Evolutionary conservation across 768 basidiomycete species (phyloP).

Genomic region (Dendrothele bispora): DNA sequence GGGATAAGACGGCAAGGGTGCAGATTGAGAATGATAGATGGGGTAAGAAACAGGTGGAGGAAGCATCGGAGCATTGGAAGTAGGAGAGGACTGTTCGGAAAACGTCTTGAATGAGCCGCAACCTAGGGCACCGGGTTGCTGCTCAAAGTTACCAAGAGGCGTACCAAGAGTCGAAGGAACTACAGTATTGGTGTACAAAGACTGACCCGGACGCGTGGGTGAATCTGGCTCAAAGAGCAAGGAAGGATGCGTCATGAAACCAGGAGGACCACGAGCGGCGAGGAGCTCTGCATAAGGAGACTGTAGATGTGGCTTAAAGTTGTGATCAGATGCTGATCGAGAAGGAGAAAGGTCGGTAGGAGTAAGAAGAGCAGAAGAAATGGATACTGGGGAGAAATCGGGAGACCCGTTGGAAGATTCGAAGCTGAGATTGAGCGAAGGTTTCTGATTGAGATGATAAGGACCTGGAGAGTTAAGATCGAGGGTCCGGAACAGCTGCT

Average conservation of each 20-base stretch:
- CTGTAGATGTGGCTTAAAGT: conserved; percentile 35
- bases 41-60: conserved; percentile 11
- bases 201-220: conserved; percentile 17
- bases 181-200: too few species aligned
- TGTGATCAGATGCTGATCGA: conserved; percentile 53
- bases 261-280: conserved; percentile 1
- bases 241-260: conserved; percentile 45
- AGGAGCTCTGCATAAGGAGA: conserved; percentile 48
- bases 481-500: conserved; percentile 76
- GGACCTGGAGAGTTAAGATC: conserved; percentile 78
- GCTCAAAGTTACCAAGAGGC: too few species aligned
- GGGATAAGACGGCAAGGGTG: neutral
- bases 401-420: conserved; percentile 54
- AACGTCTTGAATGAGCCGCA: conserved; percentile 16
- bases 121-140: conserved; percentile 6
- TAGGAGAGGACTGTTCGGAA: conserved; percentile 18
- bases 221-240: conserved; percentile 36
- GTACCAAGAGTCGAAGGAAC: too few species aligned
- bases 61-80: conserved; percentile 7
- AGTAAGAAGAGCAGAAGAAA: conserved; percentile 68
- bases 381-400: conserved; percentile 73
- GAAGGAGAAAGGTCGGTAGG: conserved; percentile 75
- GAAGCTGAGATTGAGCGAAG: conserved; percentile 41
- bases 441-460: conserved; percentile 36
- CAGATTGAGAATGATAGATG: conserved; percentile 8